phyloP scores from a whole-genome alignment of 495 filamentous ascomycete genomes.

The Hypoxylon subgilvum region DNA sequence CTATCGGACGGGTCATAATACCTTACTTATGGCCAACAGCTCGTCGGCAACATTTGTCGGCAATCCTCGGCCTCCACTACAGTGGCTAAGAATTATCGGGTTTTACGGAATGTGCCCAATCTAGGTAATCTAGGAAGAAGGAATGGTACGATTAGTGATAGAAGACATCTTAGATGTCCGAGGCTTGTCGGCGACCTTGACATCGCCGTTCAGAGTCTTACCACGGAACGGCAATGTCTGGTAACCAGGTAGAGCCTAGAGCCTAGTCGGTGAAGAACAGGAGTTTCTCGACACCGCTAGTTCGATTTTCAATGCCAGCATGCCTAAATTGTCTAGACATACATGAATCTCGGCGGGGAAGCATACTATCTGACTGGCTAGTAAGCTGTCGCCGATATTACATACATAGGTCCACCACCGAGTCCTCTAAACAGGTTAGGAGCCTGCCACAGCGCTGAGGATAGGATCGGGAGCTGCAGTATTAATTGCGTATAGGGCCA shows the following conservation, averaged over 20 bases:
- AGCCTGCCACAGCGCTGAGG: not conserved
- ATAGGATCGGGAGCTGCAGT: no score
- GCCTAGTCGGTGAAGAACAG: not conserved
- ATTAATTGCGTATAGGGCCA: not conserved
- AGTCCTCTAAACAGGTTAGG: not conserved
- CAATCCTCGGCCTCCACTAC: conserved; percentile 8
- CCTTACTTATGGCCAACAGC: no score
- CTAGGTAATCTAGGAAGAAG: not conserved
- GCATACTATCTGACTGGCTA: not conserved
- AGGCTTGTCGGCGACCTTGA: not conserved
- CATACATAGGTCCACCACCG: conserved; percentile 5
- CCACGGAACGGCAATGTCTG: no score
- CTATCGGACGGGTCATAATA: no score
- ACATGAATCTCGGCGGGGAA: conserved; percentile 3
- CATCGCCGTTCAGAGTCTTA: conserved; percentile 1
- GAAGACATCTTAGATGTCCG: no score
- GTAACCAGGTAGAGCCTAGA: no score
- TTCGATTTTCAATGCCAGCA: not conserved
- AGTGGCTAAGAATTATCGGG: not conserved
- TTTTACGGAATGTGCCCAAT: not conserved
- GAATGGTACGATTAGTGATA: not conserved
- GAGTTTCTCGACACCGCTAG: not conserved
- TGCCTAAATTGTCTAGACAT: not conserved
- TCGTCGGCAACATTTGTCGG: no score
- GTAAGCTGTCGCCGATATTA: conserved; percentile 4